Percentiles rank a stretch among this genome's conserved stretches.
Conservation (phyloP, 2,329 filamentous ascomycete genomes). For the Pseudogymnoascus sp. region DNA sequence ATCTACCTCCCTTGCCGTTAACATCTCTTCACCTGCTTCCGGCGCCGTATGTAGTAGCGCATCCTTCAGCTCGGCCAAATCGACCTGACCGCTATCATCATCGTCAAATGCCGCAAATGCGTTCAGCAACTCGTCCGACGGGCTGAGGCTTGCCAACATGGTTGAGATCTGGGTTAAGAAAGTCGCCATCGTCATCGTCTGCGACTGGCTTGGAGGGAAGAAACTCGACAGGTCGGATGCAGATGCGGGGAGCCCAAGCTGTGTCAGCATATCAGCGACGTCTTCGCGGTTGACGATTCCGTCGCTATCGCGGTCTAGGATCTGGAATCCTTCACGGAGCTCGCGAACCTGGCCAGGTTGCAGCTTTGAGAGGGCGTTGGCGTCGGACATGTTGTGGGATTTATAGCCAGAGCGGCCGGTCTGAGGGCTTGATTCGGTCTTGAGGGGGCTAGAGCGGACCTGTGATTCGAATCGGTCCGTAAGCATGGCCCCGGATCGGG, state of each 20-base stretch:
- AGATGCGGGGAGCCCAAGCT: slow-evolving; percentile 70
- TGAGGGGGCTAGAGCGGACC: slow-evolving; percentile 23
- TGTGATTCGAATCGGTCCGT: slow-evolving; percentile 10
- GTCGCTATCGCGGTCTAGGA: slow-evolving; percentile 82
- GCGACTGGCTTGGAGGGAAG: slow-evolving; percentile 65
- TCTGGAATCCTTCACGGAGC: slow-evolving; percentile 87
- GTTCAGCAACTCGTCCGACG: slow-evolving; percentile 70
- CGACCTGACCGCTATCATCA: slow-evolving; percentile 88
- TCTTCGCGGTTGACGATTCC: slow-evolving; percentile 75
- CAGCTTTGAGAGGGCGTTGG: slow-evolving; percentile 60
- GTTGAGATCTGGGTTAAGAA: slow-evolving; percentile 79
- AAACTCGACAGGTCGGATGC: slow-evolving; percentile 66
- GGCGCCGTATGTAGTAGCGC: slow-evolving; percentile 76
- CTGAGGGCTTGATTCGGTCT: slow-evolving; percentile 26
- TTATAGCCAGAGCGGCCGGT: slow-evolving; percentile 20
- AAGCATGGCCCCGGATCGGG: slow-evolving; percentile 25
- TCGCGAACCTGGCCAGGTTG: slow-evolving; percentile 77
- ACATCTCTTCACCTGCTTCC: slow-evolving; percentile 57
- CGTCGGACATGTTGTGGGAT: slow-evolving; percentile 23
- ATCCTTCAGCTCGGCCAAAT: slow-evolving; percentile 72
- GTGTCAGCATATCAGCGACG: slow-evolving; percentile 77
- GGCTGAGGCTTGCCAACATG: slow-evolving; percentile 65
- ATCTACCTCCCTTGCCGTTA: slow-evolving; percentile 72
- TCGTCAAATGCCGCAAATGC: slow-evolving; percentile 95
- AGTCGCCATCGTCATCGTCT: slow-evolving; percentile 72